phyloP scores from a whole-genome alignment of 331 rosid species.

The Malus hybrid region DNA sequence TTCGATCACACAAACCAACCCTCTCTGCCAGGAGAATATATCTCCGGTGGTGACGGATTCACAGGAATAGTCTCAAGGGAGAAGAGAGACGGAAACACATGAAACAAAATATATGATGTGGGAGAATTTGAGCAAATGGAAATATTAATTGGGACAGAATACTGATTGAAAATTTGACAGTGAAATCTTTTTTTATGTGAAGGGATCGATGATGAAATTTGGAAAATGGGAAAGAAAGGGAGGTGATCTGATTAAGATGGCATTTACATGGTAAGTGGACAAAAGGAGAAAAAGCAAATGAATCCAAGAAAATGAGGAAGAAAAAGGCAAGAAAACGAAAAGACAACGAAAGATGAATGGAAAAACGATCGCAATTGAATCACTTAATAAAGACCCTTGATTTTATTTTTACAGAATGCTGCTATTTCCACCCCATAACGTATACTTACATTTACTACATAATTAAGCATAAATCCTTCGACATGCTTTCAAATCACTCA shows the following conservation, averaged over 20 bases:
- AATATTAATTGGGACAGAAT: too few relatives aligned
- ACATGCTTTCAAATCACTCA: background rate
- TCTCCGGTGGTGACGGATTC: background rate
- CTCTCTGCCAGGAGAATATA: background rate
- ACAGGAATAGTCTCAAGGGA: background rate
- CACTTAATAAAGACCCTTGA: background rate
- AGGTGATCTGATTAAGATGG: slow-evolving; percentile 22
- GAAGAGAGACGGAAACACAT: background rate
- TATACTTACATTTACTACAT: too few relatives aligned
- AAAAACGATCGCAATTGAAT: background rate
- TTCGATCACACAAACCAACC: background rate
- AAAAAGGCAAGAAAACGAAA: background rate
- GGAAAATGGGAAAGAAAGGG: background rate
- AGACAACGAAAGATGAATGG: background rate
- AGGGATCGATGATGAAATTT: background rate
- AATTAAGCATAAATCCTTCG: background rate
- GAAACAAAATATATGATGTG: background rate
- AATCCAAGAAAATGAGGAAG: background rate
- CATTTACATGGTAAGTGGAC: slow-evolving; percentile 32
- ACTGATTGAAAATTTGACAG: too few relatives aligned
- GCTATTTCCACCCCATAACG: background rate
- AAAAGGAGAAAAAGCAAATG: slow-evolving; percentile 49
- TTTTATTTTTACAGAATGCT: background rate
- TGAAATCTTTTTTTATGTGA: too few relatives aligned
- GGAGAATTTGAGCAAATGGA: background rate